A percentile compares a stretch with the other conserved stretches of the same genome.
phyloP scores from a whole-genome alignment of 176 grass and related monocot species.

The Oryza brachyantha region DNA sequence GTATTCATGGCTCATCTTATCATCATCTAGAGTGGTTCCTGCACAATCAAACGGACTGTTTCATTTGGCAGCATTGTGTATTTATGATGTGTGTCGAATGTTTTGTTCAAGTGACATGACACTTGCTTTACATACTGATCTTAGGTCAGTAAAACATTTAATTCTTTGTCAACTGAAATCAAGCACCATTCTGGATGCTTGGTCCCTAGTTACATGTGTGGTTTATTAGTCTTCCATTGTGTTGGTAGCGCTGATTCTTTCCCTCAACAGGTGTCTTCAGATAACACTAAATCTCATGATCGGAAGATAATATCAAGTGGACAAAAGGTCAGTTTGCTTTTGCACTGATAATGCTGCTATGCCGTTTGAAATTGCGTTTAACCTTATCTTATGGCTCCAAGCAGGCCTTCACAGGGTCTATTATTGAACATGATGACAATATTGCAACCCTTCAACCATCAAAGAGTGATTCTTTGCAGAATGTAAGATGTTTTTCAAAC shows the following conservation, averaged over 20 bases:
- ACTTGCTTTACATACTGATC: background rate
- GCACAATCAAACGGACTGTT: background rate
- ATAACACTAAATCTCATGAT: constrained; percentile 10
- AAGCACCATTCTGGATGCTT: constrained; percentile 3
- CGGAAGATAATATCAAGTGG: constrained; percentile 44
- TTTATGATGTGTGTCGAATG: background rate
- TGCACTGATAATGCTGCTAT: background rate
- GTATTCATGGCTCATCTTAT: background rate
- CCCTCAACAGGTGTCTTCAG: constrained; percentile 40
- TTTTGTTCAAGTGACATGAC: background rate
- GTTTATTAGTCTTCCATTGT: background rate
- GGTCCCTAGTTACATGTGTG: background rate
- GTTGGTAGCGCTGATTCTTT: constrained; percentile 7
- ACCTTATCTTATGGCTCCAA: background rate
- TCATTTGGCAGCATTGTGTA: background rate
- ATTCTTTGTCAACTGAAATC: constrained; percentile 11
- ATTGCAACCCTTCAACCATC: constrained; percentile 41
- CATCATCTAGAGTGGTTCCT: background rate
- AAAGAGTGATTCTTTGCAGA: constrained; percentile 27
- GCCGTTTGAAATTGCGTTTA: constrained; percentile 6
- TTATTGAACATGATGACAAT: constrained; percentile 63
- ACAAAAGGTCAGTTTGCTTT: constrained; percentile 36
- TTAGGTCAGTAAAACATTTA: background rate
- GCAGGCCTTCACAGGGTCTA: constrained; percentile 78
- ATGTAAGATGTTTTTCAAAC: constrained; percentile 35